Base-by-base conservation (phyloP, 2,329 filamentous ascomycete genomes). In the Colletotrichum sansevieriae region DNA sequence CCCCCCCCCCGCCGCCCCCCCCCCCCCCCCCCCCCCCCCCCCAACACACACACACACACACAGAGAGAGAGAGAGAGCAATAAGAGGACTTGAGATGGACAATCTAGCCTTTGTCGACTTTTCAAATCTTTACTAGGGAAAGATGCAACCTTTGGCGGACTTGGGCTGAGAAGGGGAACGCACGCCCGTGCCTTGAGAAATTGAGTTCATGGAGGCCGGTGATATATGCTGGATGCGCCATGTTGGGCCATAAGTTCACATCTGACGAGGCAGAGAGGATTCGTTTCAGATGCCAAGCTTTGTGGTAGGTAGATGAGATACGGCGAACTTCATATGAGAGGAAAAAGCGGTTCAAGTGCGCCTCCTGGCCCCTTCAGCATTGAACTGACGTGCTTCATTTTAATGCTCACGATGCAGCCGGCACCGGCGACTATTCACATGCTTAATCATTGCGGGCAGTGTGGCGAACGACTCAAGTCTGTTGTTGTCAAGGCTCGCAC, bases 31-130 rank as follows among this genome's bases (percentile, higher is more conserved):
- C n/a, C n/a, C n/a, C n/a, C n/a, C n/a, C n/a, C n/a, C n/a, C n/a
- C 22, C 29, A 11, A 25, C 15, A 18, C 25, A 37, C 47, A 37
- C 7, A 9, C 7, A 22, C 22, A 22, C 22, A 22, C 22, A 22
- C 22, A 18, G 18, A 18, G 18, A 18, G 18, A 18, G 18, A 18
- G 11, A 39, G 18, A 18, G 18, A 18, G 18, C n/a, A 39, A 4
- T 11, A 12, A 11, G 20, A 2, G 49, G 6, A 63, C 47, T 62
- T 66, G 47, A 1, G 64, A 63, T 56, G 64, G 22, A n/a, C 18
- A 20, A n/a, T 63, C 49, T 20, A 35, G 43, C 18, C 18, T 3
- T 12, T 41, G 13, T 20, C n/a, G 15, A 15, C 10, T 18, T 10
- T 8, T 8, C 1, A 9, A 47, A 35, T 47, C 22, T 59, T 20